A percentile compares a stretch with the other conserved stretches of the same genome.
Conservation (phyloP, 495 filamentous ascomycete genomes). For the Astrocystis sublimbata region DNA sequence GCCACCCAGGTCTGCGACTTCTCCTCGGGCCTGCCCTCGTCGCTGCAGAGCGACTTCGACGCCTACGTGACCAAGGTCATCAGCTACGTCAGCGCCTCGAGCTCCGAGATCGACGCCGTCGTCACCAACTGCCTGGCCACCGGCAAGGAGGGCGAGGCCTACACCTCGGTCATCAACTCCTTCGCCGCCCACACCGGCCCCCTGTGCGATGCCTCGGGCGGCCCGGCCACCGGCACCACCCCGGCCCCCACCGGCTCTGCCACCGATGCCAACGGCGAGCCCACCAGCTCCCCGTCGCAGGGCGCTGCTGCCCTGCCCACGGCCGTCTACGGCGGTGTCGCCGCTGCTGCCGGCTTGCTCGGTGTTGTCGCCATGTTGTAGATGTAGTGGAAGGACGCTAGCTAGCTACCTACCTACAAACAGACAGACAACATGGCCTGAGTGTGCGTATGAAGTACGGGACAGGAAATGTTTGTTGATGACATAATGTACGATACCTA, state of each 20-base stretch:
- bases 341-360: constrained; percentile 19
- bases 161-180: constrained; percentile 10
- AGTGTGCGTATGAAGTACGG: too few species aligned
- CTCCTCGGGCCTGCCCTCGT: constrained; percentile 12
- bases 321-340: constrained; percentile 15
- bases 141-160: background rate
- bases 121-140: constrained; percentile 18
- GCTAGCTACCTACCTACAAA: too few species aligned
- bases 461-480: too few species aligned
- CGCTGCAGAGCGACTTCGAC: constrained; percentile 18
- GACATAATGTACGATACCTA: too few species aligned
- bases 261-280: background rate
- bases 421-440: too few species aligned
- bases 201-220: constrained; percentile 5
- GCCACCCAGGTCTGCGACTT: constrained; percentile 17
- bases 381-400: background rate
- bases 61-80: constrained; percentile 18
- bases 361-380: constrained; percentile 24
- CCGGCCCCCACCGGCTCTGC: background rate
- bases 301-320: constrained; percentile 16
- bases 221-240: background rate
- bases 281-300: background rate
- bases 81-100: constrained; percentile 19
- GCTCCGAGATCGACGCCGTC: constrained; percentile 17
- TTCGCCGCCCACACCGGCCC: constrained; percentile 8